Evolutionary conservation across 768 basidiomycete genomes (phyloP).

Genomic region (Pisolithus orientalis): DNA sequence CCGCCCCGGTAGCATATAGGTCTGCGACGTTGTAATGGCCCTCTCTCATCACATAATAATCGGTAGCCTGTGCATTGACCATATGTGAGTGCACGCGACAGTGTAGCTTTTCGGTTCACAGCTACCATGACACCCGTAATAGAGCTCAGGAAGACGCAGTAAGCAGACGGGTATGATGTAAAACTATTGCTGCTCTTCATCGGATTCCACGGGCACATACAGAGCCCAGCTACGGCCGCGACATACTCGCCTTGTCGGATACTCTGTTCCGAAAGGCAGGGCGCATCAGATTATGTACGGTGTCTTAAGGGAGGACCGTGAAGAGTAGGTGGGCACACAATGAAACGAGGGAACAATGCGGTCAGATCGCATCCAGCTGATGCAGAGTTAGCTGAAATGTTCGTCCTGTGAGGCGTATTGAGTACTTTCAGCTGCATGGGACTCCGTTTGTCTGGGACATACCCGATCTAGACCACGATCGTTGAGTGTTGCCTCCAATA

Average conservation of each 20-base stretch:
- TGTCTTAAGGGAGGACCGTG: background rate
- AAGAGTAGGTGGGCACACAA: constrained; percentile 36
- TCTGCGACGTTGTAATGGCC: constrained; percentile 69
- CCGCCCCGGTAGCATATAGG: constrained; percentile 53
- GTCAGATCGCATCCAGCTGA: constrained; percentile 82
- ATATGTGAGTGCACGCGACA: background rate
- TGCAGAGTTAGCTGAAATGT: constrained; percentile 78
- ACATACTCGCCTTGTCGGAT: constrained; percentile 83
- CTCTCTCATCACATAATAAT: constrained; percentile 69
- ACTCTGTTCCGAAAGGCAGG: constrained; percentile 36
- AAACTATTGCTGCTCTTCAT: constrained; percentile 69
- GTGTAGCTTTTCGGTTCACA: background rate
- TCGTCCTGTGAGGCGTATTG: constrained; percentile 42
- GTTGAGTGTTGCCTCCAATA: constrained; percentile 3
- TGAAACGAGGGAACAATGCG: constrained; percentile 68
- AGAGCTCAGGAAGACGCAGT: constrained; percentile 75
- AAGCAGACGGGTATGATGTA: constrained; percentile 76
- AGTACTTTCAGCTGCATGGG: background rate
- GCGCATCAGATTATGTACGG: background rate
- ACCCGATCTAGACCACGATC: constrained; percentile 21
- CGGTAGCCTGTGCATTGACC: constrained; percentile 46
- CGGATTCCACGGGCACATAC: constrained; percentile 74
- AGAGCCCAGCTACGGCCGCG: constrained; percentile 70
- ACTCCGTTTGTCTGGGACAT: constrained; percentile 13
- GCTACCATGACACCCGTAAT: constrained; percentile 76